These are phyloP conservation scores for Sesbania bispinosa DNA, from an alignment of 306 rosid species.

Conservation along the genomic window DNA sequence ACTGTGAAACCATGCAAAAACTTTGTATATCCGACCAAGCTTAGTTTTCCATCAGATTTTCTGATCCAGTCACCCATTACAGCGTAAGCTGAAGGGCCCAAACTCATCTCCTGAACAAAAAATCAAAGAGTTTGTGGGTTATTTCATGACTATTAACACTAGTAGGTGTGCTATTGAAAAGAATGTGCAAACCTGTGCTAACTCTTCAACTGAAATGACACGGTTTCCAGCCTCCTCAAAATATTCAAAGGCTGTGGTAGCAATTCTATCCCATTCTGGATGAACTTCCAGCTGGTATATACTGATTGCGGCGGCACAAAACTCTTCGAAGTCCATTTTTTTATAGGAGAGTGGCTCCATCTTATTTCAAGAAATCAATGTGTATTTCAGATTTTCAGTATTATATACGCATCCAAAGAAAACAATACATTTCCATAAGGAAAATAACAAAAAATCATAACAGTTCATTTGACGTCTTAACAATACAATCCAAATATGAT, in stretches of 20 bases:
- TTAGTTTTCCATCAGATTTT: constrained; percentile 78
- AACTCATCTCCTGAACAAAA: constrained; percentile 79
- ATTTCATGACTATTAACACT: not conserved
- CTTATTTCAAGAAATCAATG: constrained; percentile 38
- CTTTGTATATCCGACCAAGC: constrained; percentile 78
- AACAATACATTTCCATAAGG: not conserved
- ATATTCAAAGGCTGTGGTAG: constrained; percentile 60
- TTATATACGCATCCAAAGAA: constrained; percentile 1
- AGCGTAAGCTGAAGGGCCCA: constrained; percentile 70
- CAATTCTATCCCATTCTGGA: constrained; percentile 78
- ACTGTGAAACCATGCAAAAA: constrained; percentile 87
- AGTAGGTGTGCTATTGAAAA: not conserved
- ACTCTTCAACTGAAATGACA: constrained; percentile 72
- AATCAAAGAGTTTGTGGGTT: constrained; percentile 6
- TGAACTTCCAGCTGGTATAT: constrained; percentile 89
- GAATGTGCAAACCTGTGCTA: constrained; percentile 70
- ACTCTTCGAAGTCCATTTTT: constrained; percentile 84
- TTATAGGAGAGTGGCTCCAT: constrained; percentile 74
- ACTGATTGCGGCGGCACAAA: constrained; percentile 86
- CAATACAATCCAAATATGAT: not conserved
- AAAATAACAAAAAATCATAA: not conserved
- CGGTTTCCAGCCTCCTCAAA: constrained; percentile 81
- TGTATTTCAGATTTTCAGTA: constrained; percentile 13
- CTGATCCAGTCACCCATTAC: constrained; percentile 84
- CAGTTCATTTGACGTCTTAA: not conserved